Base-by-base conservation (phyloP, 352 stramenopile genomes). In the Pythium rishiriense region DNA sequence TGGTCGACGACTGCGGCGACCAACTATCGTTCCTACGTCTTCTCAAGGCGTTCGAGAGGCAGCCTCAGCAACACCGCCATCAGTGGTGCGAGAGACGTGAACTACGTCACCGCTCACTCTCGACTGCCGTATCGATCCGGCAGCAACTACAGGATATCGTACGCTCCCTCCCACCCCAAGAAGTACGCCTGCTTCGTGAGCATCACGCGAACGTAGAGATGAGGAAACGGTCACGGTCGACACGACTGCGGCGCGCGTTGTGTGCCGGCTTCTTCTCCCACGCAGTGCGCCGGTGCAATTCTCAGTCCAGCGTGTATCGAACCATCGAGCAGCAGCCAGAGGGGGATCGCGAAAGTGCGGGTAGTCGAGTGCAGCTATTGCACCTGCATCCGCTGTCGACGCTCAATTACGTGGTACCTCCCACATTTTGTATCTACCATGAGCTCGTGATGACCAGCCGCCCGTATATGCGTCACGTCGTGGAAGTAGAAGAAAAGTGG, bases 221-320 rank as follows among this genome's bases (percentile, higher is more conserved):
- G 12, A 3, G 10, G 17, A 58, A 55, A 21, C 25, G 47, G 22
- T 71, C 65, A 17, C 25, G 26, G 12, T 50, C 64, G 1, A 66
- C 68, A 19, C 58, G 68, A 19, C 33, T 72, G 28, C 68, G 68
- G 14, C 58, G 58, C 11, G 62, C 64, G 5, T 26, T 68, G 3
- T 91, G 81, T 29, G 76, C 85, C 3, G 85, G 85, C 2, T 89
- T 90, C 62, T 91, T 90, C 56, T 73, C 80, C 50, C 82, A 94
- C 56, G 80, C 75, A 11, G 79, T 76, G 21, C 74, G 72, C 1
- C 75, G 76, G 33, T 92, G 83, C 55, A 82, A 80, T n/a, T 49
- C 75, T 25, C 79, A 91, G 49, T 80, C 76, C 21, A 61, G 12
- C 0, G 74, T 92, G 11, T 94, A 88, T 64, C 76, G 83, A 11